Evolutionary conservation across 345 rosid species (phyloP).

Genomic region (Citrus reticulata): DNA sequence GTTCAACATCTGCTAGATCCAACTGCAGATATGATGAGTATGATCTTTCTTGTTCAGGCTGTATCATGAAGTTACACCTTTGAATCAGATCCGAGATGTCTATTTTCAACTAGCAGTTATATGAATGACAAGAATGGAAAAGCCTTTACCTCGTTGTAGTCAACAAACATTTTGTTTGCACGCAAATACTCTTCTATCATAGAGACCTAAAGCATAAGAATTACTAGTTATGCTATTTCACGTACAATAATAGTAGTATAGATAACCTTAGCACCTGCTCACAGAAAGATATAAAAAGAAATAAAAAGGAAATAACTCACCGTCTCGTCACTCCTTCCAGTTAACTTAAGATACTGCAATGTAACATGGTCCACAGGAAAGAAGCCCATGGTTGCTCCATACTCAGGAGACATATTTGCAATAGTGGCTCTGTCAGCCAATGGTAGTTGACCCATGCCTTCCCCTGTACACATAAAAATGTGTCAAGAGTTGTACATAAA

Average conservation of each 20-base stretch:
- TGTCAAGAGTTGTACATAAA: neutral
- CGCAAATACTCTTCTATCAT: conserved; percentile 84
- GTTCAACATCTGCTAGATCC: conserved; percentile 73
- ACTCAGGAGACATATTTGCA: conserved; percentile 96
- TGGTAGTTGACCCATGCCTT: conserved; percentile 78
- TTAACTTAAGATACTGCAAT: conserved; percentile 74
- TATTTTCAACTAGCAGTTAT: neutral
- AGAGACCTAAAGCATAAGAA: conserved; percentile 41
- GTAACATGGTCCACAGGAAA: conserved; percentile 94
- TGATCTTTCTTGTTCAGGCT: conserved; percentile 71
- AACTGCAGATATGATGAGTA: conserved; percentile 75
- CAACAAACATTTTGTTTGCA: conserved; percentile 86
- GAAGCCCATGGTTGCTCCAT: conserved; percentile 98
- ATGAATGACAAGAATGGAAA: conserved; percentile 3
- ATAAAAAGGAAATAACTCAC: conserved; percentile 31
- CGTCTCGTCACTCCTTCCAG: conserved; percentile 87
- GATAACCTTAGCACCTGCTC: neutral
- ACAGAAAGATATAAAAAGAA: neutral
- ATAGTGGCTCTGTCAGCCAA: conserved; percentile 89
- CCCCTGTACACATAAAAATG: conserved; percentile 40
- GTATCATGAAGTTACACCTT: conserved; percentile 14
- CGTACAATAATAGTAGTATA: neutral
- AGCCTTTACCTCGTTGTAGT: conserved; percentile 63
- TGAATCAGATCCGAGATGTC: neutral
- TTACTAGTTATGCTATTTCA: neutral